These are phyloP conservation scores for Nakataea oryzae DNA, from an alignment of 2,329 filamentous ascomycete genomes.

Conservation along the genomic window DNA sequence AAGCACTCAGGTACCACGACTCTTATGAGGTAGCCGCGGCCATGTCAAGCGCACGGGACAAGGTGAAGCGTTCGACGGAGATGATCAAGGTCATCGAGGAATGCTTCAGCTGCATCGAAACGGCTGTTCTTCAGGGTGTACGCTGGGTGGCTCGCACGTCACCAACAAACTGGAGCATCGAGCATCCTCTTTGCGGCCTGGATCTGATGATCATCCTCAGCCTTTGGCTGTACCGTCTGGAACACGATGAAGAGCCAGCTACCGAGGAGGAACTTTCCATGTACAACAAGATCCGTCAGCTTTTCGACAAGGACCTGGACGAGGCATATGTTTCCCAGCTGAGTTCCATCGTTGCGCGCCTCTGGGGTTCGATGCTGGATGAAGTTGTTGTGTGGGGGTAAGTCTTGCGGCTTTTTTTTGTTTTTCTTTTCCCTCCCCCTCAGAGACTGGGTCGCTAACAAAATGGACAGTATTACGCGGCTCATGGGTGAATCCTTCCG, in stretches of 20 bases:
- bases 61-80: slow-evolving; percentile 87
- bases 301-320: slow-evolving; percentile 85
- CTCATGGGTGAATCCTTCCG: slow-evolving; percentile 98
- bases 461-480: slow-evolving; percentile 61
- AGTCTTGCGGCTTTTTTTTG: slow-evolving; percentile 29
- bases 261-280: slow-evolving; percentile 75
- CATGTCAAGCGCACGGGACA: slow-evolving; percentile 90
- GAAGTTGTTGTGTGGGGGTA: slow-evolving; percentile 99
- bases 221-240: slow-evolving; percentile 96
- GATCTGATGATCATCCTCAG: slow-evolving; percentile 97
- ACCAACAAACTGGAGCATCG: slow-evolving; percentile 97
- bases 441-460: slow-evolving; percentile 29
- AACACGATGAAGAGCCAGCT: slow-evolving; percentile 93
- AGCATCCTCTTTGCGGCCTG: slow-evolving; percentile 91
- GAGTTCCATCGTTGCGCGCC: slow-evolving; percentile 86
- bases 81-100: slow-evolving; percentile 99
- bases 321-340: slow-evolving; percentile 73
- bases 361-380: slow-evolving; percentile 97
- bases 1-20: slow-evolving; percentile 92
- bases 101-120: slow-evolving; percentile 96
- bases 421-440: background rate
- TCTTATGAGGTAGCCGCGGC: slow-evolving; percentile 93
- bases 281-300: slow-evolving; percentile 84
- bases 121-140: slow-evolving; percentile 85
- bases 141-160: slow-evolving; percentile 98